Base-by-base conservation (phyloP, 129 eudicot genomes). In the Lactuca saligna region DNA sequence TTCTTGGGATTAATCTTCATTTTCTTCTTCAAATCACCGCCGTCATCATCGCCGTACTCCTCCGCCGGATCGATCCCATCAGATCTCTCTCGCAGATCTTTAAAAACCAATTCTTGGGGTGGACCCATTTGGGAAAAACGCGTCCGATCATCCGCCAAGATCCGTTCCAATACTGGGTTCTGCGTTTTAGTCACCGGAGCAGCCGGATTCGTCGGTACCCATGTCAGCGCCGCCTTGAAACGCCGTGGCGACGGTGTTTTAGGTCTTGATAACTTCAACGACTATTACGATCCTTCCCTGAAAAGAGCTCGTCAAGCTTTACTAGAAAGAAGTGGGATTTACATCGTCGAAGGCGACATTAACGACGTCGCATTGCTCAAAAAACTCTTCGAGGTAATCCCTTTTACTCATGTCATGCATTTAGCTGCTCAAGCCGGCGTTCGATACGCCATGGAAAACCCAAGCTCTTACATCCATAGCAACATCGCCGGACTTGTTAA, bases 331-430 rank as follows among this genome's bases (percentile, higher is more conserved):
- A 61, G 78, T 1, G 96, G 92, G 39, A 79, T 89, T 56, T 86
- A 44, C 77, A 86, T 89, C 42, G 92, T 89, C 17, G 96, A 89
- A 72, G 96, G 92, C 0, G 96, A 89, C 57, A 89, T 89, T 2
- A 67, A 66, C 68, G 73, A 75, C 55, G 69, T 57, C 61, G 80
- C 31, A 3, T 75, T 75, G 54, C 62, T 75, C 46, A 59, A 49
- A 61, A 75, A 75, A 16, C 65, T 75, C 6, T 77, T 77, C 31
- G 77, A 77, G 81, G 81, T 77, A 63, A 65, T 77, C 46, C 76
- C 68, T 14, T 70, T 77, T 56, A 77, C 81, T 46, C 77, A 77
- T 46, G 76, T 77, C 3, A 77, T 77, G 81, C 86, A 82, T 72
- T 74, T 82, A 54, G 86, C 86, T 6, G 86, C 86, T 38, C 86